Evolutionary conservation across 2,329 filamentous ascomycete species (phyloP).

Genomic region (Exophiala mesophila): DNA sequence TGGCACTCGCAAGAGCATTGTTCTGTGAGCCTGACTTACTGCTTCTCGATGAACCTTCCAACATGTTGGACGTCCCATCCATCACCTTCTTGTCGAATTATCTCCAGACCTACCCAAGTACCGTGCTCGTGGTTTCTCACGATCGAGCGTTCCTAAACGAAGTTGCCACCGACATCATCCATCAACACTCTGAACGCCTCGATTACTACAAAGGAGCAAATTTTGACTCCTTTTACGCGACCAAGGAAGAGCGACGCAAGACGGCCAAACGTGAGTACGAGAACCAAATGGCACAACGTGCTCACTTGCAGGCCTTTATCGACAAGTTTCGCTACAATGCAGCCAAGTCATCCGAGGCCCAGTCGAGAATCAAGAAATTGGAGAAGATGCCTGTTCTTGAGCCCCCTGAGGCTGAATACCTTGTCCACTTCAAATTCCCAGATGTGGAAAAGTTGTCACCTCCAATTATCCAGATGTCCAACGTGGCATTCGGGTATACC

Average conservation of each 20-base stretch:
- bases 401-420: conserved; percentile 87
- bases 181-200: conserved; percentile 92
- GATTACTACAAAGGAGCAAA: conserved; percentile 99
- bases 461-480: conserved; percentile 95
- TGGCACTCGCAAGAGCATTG: conserved; percentile 86
- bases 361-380: conserved; percentile 97
- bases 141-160: conserved; percentile 99
- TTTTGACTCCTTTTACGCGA: conserved; percentile 96
- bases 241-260: conserved; percentile 94
- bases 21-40: conserved; percentile 97
- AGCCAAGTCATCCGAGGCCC: conserved; percentile 95
- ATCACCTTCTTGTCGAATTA: conserved; percentile 98
- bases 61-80: conserved; percentile 99
- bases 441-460: conserved; percentile 96
- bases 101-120: conserved; percentile 88
- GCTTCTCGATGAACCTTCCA: conserved; percentile 96
- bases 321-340: conserved; percentile 99
- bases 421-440: conserved; percentile 93
- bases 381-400: conserved; percentile 94
- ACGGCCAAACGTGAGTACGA: conserved; percentile 96
- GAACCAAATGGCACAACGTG: conserved; percentile 91
- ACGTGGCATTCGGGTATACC: conserved; percentile 83
- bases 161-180: conserved; percentile 97
- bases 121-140: conserved; percentile 93
- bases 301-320: conserved; percentile 95